These are phyloP conservation scores for Cryptosporidium ubiquitum DNA, from an alignment of 169 alveolate genomes.

Conservation along the genomic window DNA sequence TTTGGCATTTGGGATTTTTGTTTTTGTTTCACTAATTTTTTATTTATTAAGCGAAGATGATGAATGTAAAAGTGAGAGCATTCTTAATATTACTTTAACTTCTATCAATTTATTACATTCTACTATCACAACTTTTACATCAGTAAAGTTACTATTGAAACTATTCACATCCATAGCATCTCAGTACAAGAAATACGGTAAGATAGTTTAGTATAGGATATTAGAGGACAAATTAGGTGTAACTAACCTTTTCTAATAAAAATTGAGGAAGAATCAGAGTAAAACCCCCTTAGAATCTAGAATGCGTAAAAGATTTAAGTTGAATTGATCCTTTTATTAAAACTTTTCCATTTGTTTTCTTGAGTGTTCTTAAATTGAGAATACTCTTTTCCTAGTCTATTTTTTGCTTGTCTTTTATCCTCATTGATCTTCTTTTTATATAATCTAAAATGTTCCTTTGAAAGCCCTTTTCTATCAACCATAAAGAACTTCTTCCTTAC, in stretches of 20 bases:
- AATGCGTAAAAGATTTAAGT: neutral
- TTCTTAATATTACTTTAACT: conserved; percentile 38
- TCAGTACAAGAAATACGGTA: conserved; percentile 60
- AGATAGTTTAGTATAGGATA: neutral
- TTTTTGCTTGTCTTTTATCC: conserved; percentile 2
- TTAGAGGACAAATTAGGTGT: neutral
- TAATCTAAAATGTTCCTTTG: conserved; percentile 50
- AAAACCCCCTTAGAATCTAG: neutral
- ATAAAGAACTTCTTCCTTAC: conserved; percentile 32
- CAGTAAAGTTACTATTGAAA: conserved; percentile 38
- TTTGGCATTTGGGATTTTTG: conserved; percentile 53
- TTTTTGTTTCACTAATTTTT: conserved; percentile 22
- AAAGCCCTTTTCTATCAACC: conserved; percentile 64
- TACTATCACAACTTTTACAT: conserved; percentile 45
- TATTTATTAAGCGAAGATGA: neutral
- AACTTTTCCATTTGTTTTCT: conserved; percentile 27
- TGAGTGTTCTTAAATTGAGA: neutral
- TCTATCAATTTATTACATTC: conserved; percentile 38
- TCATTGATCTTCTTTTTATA: conserved; percentile 45
- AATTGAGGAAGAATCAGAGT: neutral
- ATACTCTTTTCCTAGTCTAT: conserved; percentile 18
- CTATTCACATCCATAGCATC: conserved; percentile 39
- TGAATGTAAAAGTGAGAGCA: conserved; percentile 40
- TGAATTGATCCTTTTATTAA: neutral
- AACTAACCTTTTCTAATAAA: neutral